These are phyloP conservation scores for Lanmaoa rubissima DNA, from an alignment of 768 basidiomycete species.

Conservation along the genomic window DNA sequence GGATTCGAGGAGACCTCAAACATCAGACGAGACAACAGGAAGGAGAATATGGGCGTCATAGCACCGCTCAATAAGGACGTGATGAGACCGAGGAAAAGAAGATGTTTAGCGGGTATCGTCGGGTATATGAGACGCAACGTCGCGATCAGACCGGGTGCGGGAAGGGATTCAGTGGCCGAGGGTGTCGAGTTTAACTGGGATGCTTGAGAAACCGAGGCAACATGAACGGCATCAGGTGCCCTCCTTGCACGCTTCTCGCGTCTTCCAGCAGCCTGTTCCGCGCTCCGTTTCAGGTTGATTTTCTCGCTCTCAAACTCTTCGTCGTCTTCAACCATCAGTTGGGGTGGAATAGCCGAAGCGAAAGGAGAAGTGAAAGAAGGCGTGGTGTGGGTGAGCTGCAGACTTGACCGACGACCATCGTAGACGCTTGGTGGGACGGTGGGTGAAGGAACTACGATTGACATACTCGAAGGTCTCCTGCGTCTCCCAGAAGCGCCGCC, in stretches of 20 bases:
- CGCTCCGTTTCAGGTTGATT: slow-evolving; percentile 38
- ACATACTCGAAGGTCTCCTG: slow-evolving; percentile 32
- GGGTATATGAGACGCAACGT: slow-evolving; percentile 61
- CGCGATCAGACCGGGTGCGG: slow-evolving; percentile 24
- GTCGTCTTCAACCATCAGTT: slow-evolving; percentile 35
- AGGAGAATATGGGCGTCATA: slow-evolving; percentile 91
- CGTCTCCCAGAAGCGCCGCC: slow-evolving; percentile 20
- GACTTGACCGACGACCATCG: slow-evolving; percentile 39
- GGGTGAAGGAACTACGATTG: slow-evolving; percentile 37
- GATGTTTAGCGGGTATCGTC: slow-evolving; percentile 68
- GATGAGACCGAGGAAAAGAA: slow-evolving; percentile 68
- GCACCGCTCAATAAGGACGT: slow-evolving; percentile 73
- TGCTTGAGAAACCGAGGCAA: slow-evolving; percentile 7
- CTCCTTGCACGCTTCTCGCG: slow-evolving; percentile 28
- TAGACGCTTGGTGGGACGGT: slow-evolving; percentile 31
- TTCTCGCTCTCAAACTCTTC: slow-evolving; percentile 47
- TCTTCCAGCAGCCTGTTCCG: slow-evolving; percentile 38
- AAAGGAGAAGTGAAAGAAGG: slow-evolving; percentile 38
- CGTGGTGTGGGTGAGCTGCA: slow-evolving; percentile 65
- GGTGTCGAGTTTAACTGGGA: slow-evolving; percentile 1
- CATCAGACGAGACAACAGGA: slow-evolving; percentile 78
- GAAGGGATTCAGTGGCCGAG: neutral
- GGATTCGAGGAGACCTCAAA: slow-evolving; percentile 74
- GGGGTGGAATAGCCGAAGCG: neutral
- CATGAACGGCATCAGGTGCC: neutral